Base-by-base conservation (phyloP, 805 yeast genomes). In the Allodekkera sacchari region DNA sequence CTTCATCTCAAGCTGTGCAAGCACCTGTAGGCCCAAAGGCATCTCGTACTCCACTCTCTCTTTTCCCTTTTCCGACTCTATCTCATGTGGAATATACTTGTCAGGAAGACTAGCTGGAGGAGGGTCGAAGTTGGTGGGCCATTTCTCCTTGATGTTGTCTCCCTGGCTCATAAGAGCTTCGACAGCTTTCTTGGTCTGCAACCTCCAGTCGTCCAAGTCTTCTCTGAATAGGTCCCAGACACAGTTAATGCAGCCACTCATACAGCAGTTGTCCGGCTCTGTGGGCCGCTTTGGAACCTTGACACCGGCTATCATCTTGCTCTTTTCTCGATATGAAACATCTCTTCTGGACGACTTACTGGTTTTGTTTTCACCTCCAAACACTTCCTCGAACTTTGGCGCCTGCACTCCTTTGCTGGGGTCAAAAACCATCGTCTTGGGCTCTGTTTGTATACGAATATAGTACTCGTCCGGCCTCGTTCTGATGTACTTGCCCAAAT, bases 201-300 rank as follows among this genome's bases (percentile, higher is more conserved):
- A 50, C 46, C 76, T 74, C 95, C 96, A 92, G 21, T 84, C 84
- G 40, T 74, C 77, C 30, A 88, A 48, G 52, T 92, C 97, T 32
- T 89, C 96, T 42, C 81, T 78, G 52, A 74, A 89, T 33, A 83
- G 60, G 46, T 88, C 96, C 97, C 97, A 92, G 2, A 89, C 97
- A 55, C 98, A 89, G 56, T 89, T 87, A 19, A 84, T 77, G 55
- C 98, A 89, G 1, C 98, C 98, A 36, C 92, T 78, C 95, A 87
- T 87, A 56, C 98, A 89, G 55, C 98, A 89, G 54, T 89, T 87
- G 45, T 88, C 95, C 2, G 97, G 97, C 44, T 84, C 95, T 4
- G 59, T 63, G 0, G 98, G 97, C 50, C 68, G 71, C n/a, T 71
- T 74, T 3, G 96, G 95, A 0, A 89, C 94, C 6, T 51, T 53